Evolutionary conservation across 2,329 filamentous ascomycete species (phyloP), one percentile per base, ranked within the genome.

Genomic region (Calcarisporium arbuscula): DNA sequence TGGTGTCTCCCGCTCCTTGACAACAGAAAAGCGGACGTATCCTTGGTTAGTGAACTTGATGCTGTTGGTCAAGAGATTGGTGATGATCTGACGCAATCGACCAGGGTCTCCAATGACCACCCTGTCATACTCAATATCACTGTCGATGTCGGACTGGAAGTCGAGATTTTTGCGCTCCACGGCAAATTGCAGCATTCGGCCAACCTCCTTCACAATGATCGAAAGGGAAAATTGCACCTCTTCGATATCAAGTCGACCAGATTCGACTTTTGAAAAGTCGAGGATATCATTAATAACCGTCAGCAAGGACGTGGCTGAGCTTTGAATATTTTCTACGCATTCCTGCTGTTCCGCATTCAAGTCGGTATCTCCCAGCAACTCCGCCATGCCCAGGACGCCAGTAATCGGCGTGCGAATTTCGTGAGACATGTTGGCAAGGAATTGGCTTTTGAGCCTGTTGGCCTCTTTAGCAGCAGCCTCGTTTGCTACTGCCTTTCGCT

Each of bases 241-340:
- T 56, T 88, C 84, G 26, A 89, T 81, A 42, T 88, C 83, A 15
- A 89, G 60, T 7, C 80, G 70, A 4, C 85, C 84, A 8, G 81
- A 85, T 53, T 89, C 85, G 2, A 87, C 80, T 56, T 94, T 94
- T 5, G 85, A 92, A 54, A 94, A 89, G 57, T 94, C 87, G 2
- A 94, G 65, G 36, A 94, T 94, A 49, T 94, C 87, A 50, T 94
- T 94, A 58, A 94, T 94, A 26, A 94, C 82, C 0, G 85, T 90
- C 15, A 94, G 66, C 4, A 94, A 63, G 3, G 84, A 86, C 43
- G 90, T 88, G 0, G 82, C 85, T 6, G 83, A 89, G 33, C 82
- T 72, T 48, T 85, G 80, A 6, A 90, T 85, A 41, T 86, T 87
- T 45, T 86, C 81, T 4, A 83, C 80, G 41, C 78, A 85, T 37